These are phyloP conservation scores for Xylariaceae sp. DNA, from an alignment of 2,329 filamentous ascomycete species.

Conservation along the genomic window DNA sequence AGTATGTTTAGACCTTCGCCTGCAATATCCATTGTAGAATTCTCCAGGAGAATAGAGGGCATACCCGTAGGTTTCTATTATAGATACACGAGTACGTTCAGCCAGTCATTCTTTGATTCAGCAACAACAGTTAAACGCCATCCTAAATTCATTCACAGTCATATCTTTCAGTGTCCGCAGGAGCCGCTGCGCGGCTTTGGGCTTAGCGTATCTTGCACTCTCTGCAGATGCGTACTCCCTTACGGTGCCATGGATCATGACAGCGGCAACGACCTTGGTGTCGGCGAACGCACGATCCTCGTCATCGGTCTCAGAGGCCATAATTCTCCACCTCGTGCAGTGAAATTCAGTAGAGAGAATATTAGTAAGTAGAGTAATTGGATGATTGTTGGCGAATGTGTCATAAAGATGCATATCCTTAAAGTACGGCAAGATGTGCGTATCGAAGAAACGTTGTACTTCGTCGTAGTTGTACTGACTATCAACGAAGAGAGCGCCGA, in stretches of 20 bases:
- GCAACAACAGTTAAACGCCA: slow-evolving; percentile 70
- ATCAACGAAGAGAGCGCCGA: slow-evolving; percentile 93
- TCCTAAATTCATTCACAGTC: slow-evolving; percentile 62
- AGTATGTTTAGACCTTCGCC: no score
- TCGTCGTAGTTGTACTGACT: slow-evolving; percentile 76
- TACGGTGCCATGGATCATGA: slow-evolving; percentile 76
- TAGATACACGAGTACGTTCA: no score
- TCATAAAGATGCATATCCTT: slow-evolving; percentile 87
- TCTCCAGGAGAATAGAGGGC: no score
- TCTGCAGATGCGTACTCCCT: slow-evolving; percentile 65
- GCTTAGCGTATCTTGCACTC: slow-evolving; percentile 75
- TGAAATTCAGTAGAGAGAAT: slow-evolving; percentile 68
- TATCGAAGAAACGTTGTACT: slow-evolving; percentile 79
- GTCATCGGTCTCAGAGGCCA: slow-evolving; percentile 56
- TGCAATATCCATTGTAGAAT: no score
- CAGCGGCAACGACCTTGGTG: slow-evolving; percentile 69
- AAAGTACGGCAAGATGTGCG: slow-evolving; percentile 78
- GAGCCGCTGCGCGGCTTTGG: slow-evolving; percentile 67
- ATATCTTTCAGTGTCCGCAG: slow-evolving; percentile 54
- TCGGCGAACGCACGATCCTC: slow-evolving; percentile 45
- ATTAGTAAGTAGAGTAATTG: slow-evolving; percentile 74
- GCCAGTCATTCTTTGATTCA: slow-evolving; percentile 21
- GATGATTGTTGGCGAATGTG: slow-evolving; percentile 83
- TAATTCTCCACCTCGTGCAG: slow-evolving; percentile 64
- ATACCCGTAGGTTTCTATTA: no score